Evolutionary conservation across 371 early-diverging fungal genomes (phyloP), one percentile per base, ranked within the genome.

Genomic region (Quaeritorhiza haematococci): DNA sequence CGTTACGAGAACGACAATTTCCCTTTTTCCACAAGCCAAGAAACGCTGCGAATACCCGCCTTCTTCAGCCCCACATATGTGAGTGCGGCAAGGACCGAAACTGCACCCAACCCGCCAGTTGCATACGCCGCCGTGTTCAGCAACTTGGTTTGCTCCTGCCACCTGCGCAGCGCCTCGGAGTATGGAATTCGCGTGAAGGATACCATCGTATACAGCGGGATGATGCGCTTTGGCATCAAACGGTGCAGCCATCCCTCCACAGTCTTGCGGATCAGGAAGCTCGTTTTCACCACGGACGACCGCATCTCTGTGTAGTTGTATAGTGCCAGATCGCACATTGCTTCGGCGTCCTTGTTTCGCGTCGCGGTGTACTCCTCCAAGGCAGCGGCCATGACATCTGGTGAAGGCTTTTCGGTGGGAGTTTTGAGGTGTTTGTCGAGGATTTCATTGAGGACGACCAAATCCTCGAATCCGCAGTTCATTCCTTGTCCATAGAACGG

Each of bases 401-500:
- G 42, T 3, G 52, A 24, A 1, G 73, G 76, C n/a, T 26, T 13
- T 33, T 7, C 52, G 13, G 58, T 55, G 58, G 49, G 61, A 48
- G 46, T 56, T 19, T 84, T 76, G 27, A 75, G 45, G 48, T 84
- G 79, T 33, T 73, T 62, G 33, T 79, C 80, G 38, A 93, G 59
- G 13, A 91, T 75, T 21, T 78, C 60, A 56, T 90, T 84, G 3
- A 98, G 76, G 19, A 85, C 83, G 35, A 84, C 76, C 17, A 91
- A 82, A 61, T 98, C 98, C 67, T 98, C 94, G 59, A 98, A 93
- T 1, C 98, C 98, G 72, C 93, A 92, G 71, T 98, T 98, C 96
- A 98, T 94, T 2, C 98, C 98, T 41, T 73, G 76, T 3, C 79
- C 75, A 55, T 74, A 97, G 63, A 98, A 98, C 4, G 98, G 98